A percentile compares a stretch with the other conserved stretches of the same genome.
Evolutionary conservation across 305 asterid genomes (phyloP).

Genomic region (Ajuga reptans): DNA sequence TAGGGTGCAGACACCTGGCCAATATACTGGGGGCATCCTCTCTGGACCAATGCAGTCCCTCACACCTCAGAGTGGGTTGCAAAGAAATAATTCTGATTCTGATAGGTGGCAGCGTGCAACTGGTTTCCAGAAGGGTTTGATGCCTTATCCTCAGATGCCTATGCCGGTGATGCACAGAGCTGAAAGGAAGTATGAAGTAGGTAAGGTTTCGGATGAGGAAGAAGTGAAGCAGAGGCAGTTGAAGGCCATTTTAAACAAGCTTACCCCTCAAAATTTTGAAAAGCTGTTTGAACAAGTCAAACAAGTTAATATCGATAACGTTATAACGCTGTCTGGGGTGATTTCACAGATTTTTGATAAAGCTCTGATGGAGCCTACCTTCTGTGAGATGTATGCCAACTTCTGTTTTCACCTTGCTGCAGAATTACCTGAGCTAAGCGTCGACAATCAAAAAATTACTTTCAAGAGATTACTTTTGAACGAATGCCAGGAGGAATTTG

Average conservation of each 20-base stretch:
- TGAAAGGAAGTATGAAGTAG: conserved; percentile 57
- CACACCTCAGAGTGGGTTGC: conserved; percentile 41
- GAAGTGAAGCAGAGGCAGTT: conserved; percentile 68
- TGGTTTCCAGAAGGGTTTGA: conserved; percentile 43
- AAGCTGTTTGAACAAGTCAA: conserved; percentile 65
- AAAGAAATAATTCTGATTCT: conserved; percentile 41
- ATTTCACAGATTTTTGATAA: conserved; percentile 77
- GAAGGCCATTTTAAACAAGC: conserved; percentile 68
- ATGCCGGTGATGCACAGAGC: conserved; percentile 64
- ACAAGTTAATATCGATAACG: conserved; percentile 58
- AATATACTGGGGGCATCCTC: conserved; percentile 39
- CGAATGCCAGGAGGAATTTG: conserved; percentile 79
- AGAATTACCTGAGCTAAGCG: conserved; percentile 59
- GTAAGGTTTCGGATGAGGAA: conserved; percentile 56
- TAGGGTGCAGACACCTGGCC: conserved; percentile 39
- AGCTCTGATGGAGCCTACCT: conserved; percentile 81
- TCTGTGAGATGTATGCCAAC: conserved; percentile 81
- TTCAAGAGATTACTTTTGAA: conserved; percentile 63
- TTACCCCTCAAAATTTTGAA: conserved; percentile 80
- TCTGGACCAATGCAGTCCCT: conserved; percentile 43
- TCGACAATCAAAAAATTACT: conserved; percentile 49
- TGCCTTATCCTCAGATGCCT: conserved; percentile 50
- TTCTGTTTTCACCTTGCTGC: conserved; percentile 67
- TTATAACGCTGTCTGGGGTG: conserved; percentile 53
- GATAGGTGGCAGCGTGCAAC: conserved; percentile 60